Conservation (phyloP, 495 filamentous ascomycete species). For the Pseudevernia furfuracea region DNA sequence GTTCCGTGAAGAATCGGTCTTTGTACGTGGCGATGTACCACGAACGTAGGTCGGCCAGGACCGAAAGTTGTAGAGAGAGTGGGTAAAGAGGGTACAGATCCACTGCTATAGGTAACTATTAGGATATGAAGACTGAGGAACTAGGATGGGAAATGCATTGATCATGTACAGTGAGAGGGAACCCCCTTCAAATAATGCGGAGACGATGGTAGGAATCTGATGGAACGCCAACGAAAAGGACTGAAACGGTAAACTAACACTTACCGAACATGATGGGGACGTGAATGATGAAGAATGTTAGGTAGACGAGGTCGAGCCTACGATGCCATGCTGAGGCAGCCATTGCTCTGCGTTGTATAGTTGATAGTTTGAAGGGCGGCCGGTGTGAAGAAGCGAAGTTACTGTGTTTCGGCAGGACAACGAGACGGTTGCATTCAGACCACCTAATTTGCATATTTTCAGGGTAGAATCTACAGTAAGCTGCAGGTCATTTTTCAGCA, state of each 20-base stretch:
- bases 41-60: slow-evolving; percentile 20
- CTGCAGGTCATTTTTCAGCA: neutral
- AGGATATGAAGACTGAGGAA: neutral
- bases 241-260: neutral
- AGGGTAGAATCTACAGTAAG: neutral
- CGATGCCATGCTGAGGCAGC: slow-evolving; percentile 12
- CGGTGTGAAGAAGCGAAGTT: neutral
- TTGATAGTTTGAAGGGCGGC: neutral
- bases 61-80: slow-evolving; percentile 1
- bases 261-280: slow-evolving; percentile 26
- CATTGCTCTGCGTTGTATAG: neutral
- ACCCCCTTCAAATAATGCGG: no score
- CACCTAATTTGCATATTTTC: neutral
- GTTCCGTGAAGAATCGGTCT: slow-evolving; percentile 65
- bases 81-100: slow-evolving; percentile 28
- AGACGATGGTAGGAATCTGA: neutral
- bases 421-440: neutral
- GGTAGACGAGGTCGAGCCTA: slow-evolving; percentile 15
- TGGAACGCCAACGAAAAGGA: neutral
- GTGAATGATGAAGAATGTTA: slow-evolving; percentile 26
- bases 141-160: neutral
- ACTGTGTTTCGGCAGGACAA: neutral
- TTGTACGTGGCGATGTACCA: slow-evolving; percentile 26
- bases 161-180: neutral
- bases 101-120: slow-evolving; percentile 12